Conservation (phyloP, 1,284 basidiomycete genomes). For the Coniferiporia sulphurascens region DNA sequence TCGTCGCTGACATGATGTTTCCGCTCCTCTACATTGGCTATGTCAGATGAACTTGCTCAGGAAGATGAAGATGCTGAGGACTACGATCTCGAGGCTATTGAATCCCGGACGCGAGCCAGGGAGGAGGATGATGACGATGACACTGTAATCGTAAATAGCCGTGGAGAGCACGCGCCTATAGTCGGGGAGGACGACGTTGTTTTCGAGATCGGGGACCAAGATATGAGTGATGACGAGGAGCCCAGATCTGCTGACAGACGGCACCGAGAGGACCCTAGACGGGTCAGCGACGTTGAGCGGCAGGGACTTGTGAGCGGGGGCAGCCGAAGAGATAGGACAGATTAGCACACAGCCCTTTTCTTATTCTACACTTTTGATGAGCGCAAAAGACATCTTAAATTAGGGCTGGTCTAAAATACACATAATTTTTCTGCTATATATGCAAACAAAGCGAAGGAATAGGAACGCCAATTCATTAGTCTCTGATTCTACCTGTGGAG, state of each 20-base stretch:
- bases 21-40: constrained; percentile 55
- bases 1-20: constrained; percentile 23
- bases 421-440: constrained; percentile 48
- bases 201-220: constrained; percentile 90
- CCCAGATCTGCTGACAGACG: constrained; percentile 42
- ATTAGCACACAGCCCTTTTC: constrained; percentile 22
- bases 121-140: constrained; percentile 59
- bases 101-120: constrained; percentile 40
- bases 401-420: constrained; percentile 24
- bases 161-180: constrained; percentile 40
- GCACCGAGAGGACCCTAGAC: constrained; percentile 43
- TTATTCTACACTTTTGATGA: background rate
- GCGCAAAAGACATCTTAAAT: constrained; percentile 20
- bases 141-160: constrained; percentile 59
- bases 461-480: constrained; percentile 31
- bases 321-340: constrained; percentile 25
- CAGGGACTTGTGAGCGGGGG: constrained; percentile 52
- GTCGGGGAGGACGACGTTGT: constrained; percentile 71
- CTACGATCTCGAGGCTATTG: constrained; percentile 80
- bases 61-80: constrained; percentile 92
- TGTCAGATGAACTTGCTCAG: constrained; percentile 82
- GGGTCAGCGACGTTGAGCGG: constrained; percentile 51
- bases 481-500: constrained; percentile 77
- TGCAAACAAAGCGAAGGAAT: constrained; percentile 23
- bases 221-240: constrained; percentile 64